Base-by-base conservation (phyloP, 306 rosid genomes). In the Coriaria nepalensis region DNA sequence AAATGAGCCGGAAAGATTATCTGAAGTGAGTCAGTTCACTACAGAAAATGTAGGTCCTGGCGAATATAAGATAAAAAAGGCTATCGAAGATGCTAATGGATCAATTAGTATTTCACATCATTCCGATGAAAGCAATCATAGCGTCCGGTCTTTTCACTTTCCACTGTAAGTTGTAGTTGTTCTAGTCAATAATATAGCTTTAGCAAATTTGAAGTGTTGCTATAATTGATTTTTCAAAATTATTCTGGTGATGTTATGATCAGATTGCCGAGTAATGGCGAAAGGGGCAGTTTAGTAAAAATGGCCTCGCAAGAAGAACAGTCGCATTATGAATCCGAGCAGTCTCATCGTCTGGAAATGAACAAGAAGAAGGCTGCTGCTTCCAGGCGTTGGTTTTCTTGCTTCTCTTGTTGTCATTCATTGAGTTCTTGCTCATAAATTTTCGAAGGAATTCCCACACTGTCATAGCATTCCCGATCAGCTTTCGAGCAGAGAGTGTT, bases 141-240 rank as follows among this genome's bases (percentile, higher is more conserved):
- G 63, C 53, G 20, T 54, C 34, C 45, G 36, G 29, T 58, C 63
- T 2, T 58, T 58, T 40, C 46, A 58, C 37, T 58, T 58, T 13
- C 63, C 63, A 38, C 13, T 47, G 63, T 58, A 47, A 58, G 63
- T 32, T 29, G 13, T 41, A 20, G 10, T 7, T 10, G 10, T 41
- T 41, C 10, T 20, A 20, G 29, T 20, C 29, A 20, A 20, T 1
- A 1, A 20, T 20, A 20, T 20, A 20, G 3, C 29, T 20, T 20
- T 3, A 20, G 29, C 45, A 41, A 41, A 5, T 41, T 13, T 9
- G 45, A 41, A 13, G 10, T 41, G 7, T 10, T 10, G 10, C 7
- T 41, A 13, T 9, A 41, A 9, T 4, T 1, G 33, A 41, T 41
- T 20, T 53, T 53, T 15, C 10, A 39, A 53, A 20, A 7, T 32